Evolutionary conservation across 2,329 filamentous ascomycete species (phyloP).

Genomic region (Penicillium janthinellum): DNA sequence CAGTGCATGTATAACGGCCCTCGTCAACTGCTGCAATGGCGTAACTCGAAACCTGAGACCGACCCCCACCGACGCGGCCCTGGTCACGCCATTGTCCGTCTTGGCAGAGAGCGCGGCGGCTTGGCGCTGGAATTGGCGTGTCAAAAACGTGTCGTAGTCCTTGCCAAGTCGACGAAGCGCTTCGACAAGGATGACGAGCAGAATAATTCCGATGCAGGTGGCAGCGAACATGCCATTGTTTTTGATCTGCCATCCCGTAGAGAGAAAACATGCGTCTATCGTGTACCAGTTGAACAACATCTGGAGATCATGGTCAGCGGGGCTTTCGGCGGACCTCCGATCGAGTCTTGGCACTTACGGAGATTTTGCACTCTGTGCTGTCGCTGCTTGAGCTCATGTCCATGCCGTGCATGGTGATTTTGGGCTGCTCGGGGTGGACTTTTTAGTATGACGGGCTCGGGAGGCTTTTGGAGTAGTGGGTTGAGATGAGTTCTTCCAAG

Average conservation of each 20-base stretch:
- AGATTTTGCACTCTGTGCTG: slow-evolving; percentile 28
- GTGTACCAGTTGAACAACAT: slow-evolving; percentile 37
- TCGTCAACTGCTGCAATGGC: slow-evolving; percentile 19
- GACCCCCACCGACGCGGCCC: background rate
- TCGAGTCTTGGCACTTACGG: slow-evolving; percentile 26
- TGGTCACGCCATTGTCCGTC: slow-evolving; percentile 1
- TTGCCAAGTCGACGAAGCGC: slow-evolving; percentile 19
- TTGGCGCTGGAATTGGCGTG: slow-evolving; percentile 26
- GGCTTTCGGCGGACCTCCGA: slow-evolving; percentile 1
- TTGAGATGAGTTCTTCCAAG: background rate
- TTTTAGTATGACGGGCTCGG: too few relatives aligned
- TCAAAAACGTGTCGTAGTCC: slow-evolving; percentile 21
- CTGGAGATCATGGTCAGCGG: slow-evolving; percentile 15
- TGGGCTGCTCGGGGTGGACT: background rate
- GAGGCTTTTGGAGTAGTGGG: background rate
- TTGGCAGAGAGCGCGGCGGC: slow-evolving; percentile 17
- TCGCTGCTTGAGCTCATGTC: slow-evolving; percentile 24
- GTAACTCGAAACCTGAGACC: slow-evolving; percentile 20
- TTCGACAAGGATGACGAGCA: slow-evolving; percentile 21
- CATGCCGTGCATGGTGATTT: slow-evolving; percentile 24
- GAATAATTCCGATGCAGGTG: slow-evolving; percentile 20
- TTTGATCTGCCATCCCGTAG: slow-evolving; percentile 22
- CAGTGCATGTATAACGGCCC: slow-evolving; percentile 20
- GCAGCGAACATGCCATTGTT: slow-evolving; percentile 26
- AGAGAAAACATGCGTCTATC: slow-evolving; percentile 31